Evolutionary conservation across 495 filamentous ascomycete species (phyloP), one percentile per base, ranked within the genome.

Genomic region (Xylaria acuta): DNA sequence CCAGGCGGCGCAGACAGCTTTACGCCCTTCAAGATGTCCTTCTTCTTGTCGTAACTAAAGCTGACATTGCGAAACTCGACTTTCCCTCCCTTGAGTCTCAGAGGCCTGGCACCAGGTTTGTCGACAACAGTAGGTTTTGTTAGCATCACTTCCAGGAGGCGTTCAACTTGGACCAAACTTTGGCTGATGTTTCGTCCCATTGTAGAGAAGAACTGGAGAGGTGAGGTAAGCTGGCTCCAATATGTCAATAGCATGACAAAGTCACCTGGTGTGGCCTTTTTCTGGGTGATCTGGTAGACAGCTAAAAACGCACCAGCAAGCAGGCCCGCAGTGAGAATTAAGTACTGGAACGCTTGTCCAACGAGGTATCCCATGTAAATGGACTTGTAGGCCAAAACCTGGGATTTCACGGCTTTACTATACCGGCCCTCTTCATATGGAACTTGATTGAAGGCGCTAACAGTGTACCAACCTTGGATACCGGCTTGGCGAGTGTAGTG

Each of bases 181-280:
- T 85, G 81, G 22, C 88, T 85, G 38, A 94, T 84, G 71, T 81
- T 86, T 71, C 85, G 86, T 68, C 89, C 88, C 41, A 90, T 84
- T 43, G 81, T 83, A 36, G 89, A 88, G 77, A 95, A 91, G 77
- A 90, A 89, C 14, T 81, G 82, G 20, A 94, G 82, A 43, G 92
- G 92, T 9, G 83, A 78, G 47, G 84, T 84, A 32, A 93, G 83
- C 71, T 88, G 88, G 9, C 82, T 78, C 93, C 92, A 96, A 77
- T 94, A 94, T 3, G 87, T 86, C 41, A 91, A 78, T 14, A 95
- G 82, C 78, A 90, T 90, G 36, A 93, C 90, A 75, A 94, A 93
- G 64, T 87, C 86, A 56, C 93, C 93, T 30, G 93, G 82, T 2
- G 86, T 85, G n/a, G 84, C 87, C 20, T 80, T 74, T 1, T 85